Evolutionary conservation across 805 yeast species (phyloP), one percentile per base, ranked within the genome.

Genomic region (Candida silvicultrix): DNA sequence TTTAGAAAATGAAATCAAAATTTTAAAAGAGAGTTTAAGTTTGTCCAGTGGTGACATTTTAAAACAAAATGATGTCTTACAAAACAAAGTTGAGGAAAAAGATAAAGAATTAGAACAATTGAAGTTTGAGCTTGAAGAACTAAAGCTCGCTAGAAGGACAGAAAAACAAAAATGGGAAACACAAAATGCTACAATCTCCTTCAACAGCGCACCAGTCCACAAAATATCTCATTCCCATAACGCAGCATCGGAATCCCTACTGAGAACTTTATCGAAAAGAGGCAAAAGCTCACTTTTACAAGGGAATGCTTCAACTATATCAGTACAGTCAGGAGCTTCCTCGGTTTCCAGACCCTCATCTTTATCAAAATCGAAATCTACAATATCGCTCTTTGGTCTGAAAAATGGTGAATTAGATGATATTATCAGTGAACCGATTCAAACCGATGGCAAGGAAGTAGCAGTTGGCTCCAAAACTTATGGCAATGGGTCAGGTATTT

Each of bases 81-180:
- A 78, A 54, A 64, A 77, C 28, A 64, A 73, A 3, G 55, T 83
- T 55, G 92, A 89, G 12, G 74, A 85, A 0, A 83, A 82, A 35
- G 89, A 88, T 5, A 69, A 39, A 5, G 65, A 83, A 40, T 75
- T 87, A 15, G 73, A 79, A 12, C 69, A 70, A 42, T 66, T 87
- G 43, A 70, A 74, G 37, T 69, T 68, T 45, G 85, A 81, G 51
- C 59, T 81, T n/a, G 66, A 68, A 38, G 89, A 85, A 53, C 78
- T 79, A 50, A 81, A 76, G 47, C 65, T 70, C n/a, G 74, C 83
- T 23, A 60, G 85, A 28, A 59, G 65, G 2, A 67, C 78, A 23
- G 76, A 83, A 32, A 65, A 83, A 42, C 66, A 78, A 23, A 63
- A 74, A 45, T 72, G 78, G 42, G 79, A 74, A 18, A 40, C 35